Conservation (phyloP, 306 rosid species). For the Sicyos baderoa region DNA sequence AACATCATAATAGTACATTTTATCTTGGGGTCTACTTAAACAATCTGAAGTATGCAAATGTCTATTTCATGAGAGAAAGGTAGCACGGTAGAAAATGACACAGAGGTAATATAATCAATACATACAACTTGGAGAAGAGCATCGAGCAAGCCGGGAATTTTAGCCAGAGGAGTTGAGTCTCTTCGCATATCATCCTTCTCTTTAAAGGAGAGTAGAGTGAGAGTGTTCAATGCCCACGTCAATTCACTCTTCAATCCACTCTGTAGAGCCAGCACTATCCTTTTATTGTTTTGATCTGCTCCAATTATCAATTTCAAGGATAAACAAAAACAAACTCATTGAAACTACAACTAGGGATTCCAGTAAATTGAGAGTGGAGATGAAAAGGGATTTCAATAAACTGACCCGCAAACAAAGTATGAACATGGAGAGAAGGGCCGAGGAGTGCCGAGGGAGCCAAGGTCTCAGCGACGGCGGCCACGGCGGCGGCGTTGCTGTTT, state of each 20-base stretch:
- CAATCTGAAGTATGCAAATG: too few relatives aligned
- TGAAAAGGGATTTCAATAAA: conserved; percentile 3
- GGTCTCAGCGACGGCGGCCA: conserved; percentile 48
- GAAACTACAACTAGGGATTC: background rate
- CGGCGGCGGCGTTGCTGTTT: conserved; percentile 44
- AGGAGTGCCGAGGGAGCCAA: conserved; percentile 77
- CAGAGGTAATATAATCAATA: background rate
- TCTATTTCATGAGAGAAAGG: background rate
- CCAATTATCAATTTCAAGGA: background rate
- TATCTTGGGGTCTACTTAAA: background rate
- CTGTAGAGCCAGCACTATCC: conserved; percentile 87
- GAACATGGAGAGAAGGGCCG: conserved; percentile 93
- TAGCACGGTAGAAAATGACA: background rate
- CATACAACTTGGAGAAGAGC: conserved; percentile 96
- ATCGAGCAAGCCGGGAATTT: conserved; percentile 90
- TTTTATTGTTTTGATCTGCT: conserved; percentile 86
- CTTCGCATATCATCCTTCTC: conserved; percentile 88
- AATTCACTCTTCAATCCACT: conserved; percentile 97
- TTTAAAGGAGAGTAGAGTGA: conserved; percentile 79
- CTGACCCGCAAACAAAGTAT: conserved; percentile 80
- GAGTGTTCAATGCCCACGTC: conserved; percentile 89
- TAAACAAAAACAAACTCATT: background rate
- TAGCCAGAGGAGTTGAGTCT: conserved; percentile 73
- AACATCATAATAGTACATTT: conserved; percentile 3
- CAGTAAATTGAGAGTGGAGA: background rate